Evolutionary conservation across 345 rosid genomes (phyloP), one percentile per base, ranked within the genome.

Genomic region (Theobroma cacao): DNA sequence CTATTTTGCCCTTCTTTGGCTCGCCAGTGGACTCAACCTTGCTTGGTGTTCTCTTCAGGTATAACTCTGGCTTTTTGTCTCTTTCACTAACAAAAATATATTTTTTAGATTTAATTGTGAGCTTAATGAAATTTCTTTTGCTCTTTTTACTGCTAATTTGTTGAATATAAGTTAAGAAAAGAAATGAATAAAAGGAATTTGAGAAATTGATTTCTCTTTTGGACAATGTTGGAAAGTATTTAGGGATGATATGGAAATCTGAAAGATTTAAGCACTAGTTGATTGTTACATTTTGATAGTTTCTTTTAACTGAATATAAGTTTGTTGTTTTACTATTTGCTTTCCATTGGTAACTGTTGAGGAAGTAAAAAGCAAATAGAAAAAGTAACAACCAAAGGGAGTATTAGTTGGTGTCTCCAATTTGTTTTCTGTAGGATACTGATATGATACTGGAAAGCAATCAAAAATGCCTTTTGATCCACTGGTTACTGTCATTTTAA

Each of bases 11-110:
- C 87, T 90, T 70, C 86, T 88, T 72, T 90, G 89, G 89, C 45
- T 88, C 34, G 91, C 89, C 18, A 67, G 80, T 11, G 65, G 67
- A 56, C 87, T 90, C 76, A 88, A 90, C 73, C 90, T 90, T 9
- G 86, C 86, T 56, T 90, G 93, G 93, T 85, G 87, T 84, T 86
- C 76, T 75, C 83, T 90, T 77, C 91, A 88, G 93, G 91, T 86
- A 12, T 75, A 20, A 5, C 30, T 15, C 24, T 22, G 53, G 17
- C 28, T 9, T 24, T 41, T 17, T 48, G 7, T 4, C 56, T 5
- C 28, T 34, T 30, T 18, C 47, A 7, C 48, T 9, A 0, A 3
- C n/a, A 60, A 60, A 60, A 28, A 30, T 61, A 30, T 48, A 14
- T 48, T 7, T 5, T 30, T 61, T 43, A 55, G 53, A 41, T 67